Evolutionary conservation across 148 eudicot genomes (phyloP).

Genomic region (Rhododendron griersonianum): DNA sequence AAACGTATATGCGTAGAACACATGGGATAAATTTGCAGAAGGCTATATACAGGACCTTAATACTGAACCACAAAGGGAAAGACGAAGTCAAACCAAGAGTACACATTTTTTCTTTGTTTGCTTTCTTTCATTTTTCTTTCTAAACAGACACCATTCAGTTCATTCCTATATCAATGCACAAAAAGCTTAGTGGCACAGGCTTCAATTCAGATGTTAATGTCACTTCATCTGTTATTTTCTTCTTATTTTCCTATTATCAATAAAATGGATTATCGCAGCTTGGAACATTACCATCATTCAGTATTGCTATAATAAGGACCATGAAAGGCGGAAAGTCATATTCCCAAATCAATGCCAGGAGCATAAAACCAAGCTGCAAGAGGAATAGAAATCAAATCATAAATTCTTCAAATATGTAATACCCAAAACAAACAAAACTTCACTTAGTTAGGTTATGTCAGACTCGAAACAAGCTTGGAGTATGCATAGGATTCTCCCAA

Average conservation of each 20-base stretch:
- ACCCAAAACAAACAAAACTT: not conserved
- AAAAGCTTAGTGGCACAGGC: not conserved
- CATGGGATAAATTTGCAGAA: not conserved
- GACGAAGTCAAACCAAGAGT: not conserved
- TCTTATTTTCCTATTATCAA: constrained; percentile 35
- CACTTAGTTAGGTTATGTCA: not conserved
- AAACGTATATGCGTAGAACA: not conserved
- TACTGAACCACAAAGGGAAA: not conserved
- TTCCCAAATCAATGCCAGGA: constrained; percentile 69
- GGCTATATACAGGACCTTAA: not conserved
- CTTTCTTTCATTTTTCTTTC: not conserved
- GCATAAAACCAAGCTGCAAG: constrained; percentile 71
- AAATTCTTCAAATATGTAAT: not conserved
- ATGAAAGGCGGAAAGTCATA: constrained; percentile 79
- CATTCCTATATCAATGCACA: not conserved
- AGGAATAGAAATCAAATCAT: constrained; percentile 2
- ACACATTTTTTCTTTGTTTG: not conserved
- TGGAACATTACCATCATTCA: constrained; percentile 2
- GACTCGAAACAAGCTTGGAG: not conserved
- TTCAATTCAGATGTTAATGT: not conserved
- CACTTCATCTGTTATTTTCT: not conserved
- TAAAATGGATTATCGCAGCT: not conserved
- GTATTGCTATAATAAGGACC: constrained; percentile 27
- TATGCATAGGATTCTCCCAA: not conserved
- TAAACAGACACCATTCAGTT: not conserved